A percentile compares a stretch with the other conserved stretches of the same genome.
Evolutionary conservation across 306 rosid genomes (phyloP).

Genomic region (Phaseolus lunatus): DNA sequence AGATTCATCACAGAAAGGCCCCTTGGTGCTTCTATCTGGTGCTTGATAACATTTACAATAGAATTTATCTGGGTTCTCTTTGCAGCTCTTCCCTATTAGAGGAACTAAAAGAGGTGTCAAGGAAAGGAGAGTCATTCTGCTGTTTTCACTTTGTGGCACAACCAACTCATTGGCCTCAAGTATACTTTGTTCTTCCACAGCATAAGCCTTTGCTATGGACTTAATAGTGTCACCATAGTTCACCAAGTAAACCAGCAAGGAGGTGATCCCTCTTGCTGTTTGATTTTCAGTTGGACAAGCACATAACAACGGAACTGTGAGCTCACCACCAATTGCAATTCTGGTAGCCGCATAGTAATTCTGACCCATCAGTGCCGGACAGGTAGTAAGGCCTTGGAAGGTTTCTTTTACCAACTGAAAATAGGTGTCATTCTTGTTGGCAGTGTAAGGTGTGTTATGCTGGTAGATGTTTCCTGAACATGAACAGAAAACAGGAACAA

Average conservation of each 20-base stretch:
- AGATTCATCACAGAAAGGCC: constrained; percentile 30
- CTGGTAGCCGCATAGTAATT: constrained; percentile 48
- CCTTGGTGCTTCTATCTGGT: constrained; percentile 31
- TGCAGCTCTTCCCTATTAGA: constrained; percentile 50
- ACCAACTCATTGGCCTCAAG: constrained; percentile 53
- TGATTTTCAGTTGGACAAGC: constrained; percentile 60
- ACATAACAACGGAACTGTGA: constrained; percentile 55
- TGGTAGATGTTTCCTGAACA: constrained; percentile 62
- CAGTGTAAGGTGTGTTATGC: constrained; percentile 53
- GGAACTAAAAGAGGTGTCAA: constrained; percentile 59
- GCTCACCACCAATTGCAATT: constrained; percentile 47
- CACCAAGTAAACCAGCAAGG: constrained; percentile 51
- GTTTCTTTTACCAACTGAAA: constrained; percentile 27
- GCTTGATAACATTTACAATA: constrained; percentile 51
- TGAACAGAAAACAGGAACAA: constrained; percentile 59
- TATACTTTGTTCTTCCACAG: constrained; percentile 48
- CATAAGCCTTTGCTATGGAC: constrained; percentile 54
- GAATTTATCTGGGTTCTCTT: constrained; percentile 47
- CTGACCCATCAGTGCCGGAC: constrained; percentile 61
- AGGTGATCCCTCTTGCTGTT: constrained; percentile 46
- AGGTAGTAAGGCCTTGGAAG: constrained; percentile 64
- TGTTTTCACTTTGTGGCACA: constrained; percentile 1
- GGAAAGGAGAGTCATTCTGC: constrained; percentile 19
- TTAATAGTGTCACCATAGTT: constrained; percentile 38
- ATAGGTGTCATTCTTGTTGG: constrained; percentile 38